Conservation (phyloP, 2,329 filamentous ascomycete species). For the Colletotrichum trifolii region DNA sequence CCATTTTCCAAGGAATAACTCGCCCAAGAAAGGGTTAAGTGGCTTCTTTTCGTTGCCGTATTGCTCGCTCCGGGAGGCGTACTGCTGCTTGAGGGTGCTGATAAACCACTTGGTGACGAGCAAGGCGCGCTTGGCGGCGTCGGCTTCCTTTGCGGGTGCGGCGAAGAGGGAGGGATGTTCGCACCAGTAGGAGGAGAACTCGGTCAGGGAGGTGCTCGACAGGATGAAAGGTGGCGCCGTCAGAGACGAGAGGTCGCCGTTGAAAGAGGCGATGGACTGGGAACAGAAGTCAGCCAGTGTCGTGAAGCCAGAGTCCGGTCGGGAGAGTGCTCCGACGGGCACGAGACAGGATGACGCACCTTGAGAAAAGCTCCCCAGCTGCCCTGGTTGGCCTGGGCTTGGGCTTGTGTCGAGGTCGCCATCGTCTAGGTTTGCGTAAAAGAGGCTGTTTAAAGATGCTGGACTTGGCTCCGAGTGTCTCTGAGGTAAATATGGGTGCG, state of each 20-base stretch:
- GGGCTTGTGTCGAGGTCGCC: slow-evolving; percentile 28
- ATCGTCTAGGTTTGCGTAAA: neutral
- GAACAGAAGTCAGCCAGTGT: neutral
- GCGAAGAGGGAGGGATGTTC: slow-evolving; percentile 83
- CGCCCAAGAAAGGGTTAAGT: slow-evolving; percentile 93
- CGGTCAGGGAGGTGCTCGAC: slow-evolving; percentile 80
- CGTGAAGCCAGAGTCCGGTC: neutral
- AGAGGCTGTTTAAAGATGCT: no score
- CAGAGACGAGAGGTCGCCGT: slow-evolving; percentile 82
- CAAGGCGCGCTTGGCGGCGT: slow-evolving; percentile 84
- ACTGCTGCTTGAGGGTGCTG: slow-evolving; percentile 90
- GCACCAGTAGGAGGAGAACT: slow-evolving; percentile 86
- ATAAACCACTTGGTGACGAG: slow-evolving; percentile 97
- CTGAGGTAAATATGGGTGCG: no score
- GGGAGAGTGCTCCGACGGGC: no score
- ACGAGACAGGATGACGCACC: slow-evolving; percentile 5
- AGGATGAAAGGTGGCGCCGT: slow-evolving; percentile 87
- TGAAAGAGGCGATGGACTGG: slow-evolving; percentile 82
- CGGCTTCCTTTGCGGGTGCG: slow-evolving; percentile 81
- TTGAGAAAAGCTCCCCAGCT: slow-evolving; percentile 35
- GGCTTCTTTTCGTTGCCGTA: slow-evolving; percentile 97
- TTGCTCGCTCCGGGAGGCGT: slow-evolving; percentile 78
- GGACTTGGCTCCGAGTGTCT: no score
- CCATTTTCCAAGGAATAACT: slow-evolving; percentile 95
- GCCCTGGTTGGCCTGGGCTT: slow-evolving; percentile 23